These are phyloP conservation scores for Fusarium sp. DNA, from an alignment of 2,329 filamentous ascomycete species.

Conservation along the genomic window DNA sequence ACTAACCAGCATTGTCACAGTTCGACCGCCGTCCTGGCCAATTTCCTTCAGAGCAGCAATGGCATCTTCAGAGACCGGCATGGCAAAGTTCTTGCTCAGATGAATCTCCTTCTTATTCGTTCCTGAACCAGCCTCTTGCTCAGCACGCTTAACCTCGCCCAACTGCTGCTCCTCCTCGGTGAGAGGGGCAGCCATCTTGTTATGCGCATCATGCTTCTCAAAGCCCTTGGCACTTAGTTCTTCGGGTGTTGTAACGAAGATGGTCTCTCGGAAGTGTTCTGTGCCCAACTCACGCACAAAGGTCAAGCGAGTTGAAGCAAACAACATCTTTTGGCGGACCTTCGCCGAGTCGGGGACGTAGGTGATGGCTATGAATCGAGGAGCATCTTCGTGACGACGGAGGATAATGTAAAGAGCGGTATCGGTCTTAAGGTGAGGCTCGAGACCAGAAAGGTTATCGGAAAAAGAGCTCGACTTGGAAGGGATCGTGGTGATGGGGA, in stretches of 20 bases:
- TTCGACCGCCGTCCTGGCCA: conserved; percentile 60
- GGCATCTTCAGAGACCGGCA: conserved; percentile 72
- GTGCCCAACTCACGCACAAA: conserved; percentile 80
- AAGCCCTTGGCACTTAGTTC: conserved; percentile 79
- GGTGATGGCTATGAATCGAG: conserved; percentile 75
- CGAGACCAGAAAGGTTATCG: conserved; percentile 71
- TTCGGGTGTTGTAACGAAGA: conserved; percentile 76
- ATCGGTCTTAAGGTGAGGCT: conserved; percentile 72
- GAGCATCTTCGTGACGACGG: conserved; percentile 69
- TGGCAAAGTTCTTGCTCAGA: conserved; percentile 66
- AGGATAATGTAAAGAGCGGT: conserved; percentile 80
- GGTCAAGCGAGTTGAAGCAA: conserved; percentile 80
- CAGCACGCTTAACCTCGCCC: conserved; percentile 78
- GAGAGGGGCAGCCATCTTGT: conserved; percentile 72
- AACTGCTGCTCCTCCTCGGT: conserved; percentile 81
- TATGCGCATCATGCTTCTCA: conserved; percentile 76
- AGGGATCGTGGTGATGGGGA: conserved; percentile 67
- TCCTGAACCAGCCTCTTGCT: conserved; percentile 78
- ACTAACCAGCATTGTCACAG: conserved; percentile 74
- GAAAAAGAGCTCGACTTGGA: conserved; percentile 68
- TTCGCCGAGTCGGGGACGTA: conserved; percentile 83
- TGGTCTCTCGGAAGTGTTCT: conserved; percentile 80
- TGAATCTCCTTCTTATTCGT: conserved; percentile 71
- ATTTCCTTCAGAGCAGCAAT: conserved; percentile 71
- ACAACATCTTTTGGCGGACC: conserved; percentile 88